Conservation (phyloP, 495 filamentous ascomycete species). For the Neurospora sp. region DNA sequence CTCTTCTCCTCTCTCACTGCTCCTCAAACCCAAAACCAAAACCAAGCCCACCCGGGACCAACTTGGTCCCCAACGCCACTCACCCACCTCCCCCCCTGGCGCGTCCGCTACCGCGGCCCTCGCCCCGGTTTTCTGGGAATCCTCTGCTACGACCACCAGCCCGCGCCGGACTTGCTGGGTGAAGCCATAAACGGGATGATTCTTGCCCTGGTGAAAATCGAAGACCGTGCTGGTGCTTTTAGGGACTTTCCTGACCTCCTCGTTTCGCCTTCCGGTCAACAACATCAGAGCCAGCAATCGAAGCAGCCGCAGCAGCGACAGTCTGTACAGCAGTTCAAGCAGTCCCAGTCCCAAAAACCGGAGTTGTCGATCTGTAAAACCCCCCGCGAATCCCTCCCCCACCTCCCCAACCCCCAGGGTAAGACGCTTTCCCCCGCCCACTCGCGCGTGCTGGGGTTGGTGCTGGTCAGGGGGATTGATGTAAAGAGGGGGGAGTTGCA, state of each 20-base stretch:
- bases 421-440: slow-evolving; percentile 33
- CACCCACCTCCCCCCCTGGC: slow-evolving; percentile 27
- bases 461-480: slow-evolving; percentile 47
- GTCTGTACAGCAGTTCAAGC: not conserved
- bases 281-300: not conserved
- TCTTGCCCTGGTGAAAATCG: slow-evolving; percentile 29
- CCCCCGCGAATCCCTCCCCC: slow-evolving; percentile 26
- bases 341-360: not conserved
- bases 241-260: slow-evolving; percentile 5
- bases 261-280: not conserved
- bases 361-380: not conserved
- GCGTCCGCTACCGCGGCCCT: slow-evolving; percentile 26
- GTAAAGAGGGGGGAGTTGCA: slow-evolving; percentile 32
- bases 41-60: not conserved
- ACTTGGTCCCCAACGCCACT: slow-evolving; percentile 30
- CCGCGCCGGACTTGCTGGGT: slow-evolving; percentile 23
- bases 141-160: slow-evolving; percentile 38
- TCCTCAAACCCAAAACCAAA: not conserved
- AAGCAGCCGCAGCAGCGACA: not conserved
- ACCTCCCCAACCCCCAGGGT: slow-evolving; percentile 30
- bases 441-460: slow-evolving; percentile 38
- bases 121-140: slow-evolving; percentile 28
- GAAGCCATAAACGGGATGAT: slow-evolving; percentile 37
- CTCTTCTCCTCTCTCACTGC: not conserved
- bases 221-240: slow-evolving; percentile 22